Evolutionary conservation across 306 rosid species (phyloP), one percentile per base, ranked within the genome.

Genomic region (Gastrolobium bilobum): DNA sequence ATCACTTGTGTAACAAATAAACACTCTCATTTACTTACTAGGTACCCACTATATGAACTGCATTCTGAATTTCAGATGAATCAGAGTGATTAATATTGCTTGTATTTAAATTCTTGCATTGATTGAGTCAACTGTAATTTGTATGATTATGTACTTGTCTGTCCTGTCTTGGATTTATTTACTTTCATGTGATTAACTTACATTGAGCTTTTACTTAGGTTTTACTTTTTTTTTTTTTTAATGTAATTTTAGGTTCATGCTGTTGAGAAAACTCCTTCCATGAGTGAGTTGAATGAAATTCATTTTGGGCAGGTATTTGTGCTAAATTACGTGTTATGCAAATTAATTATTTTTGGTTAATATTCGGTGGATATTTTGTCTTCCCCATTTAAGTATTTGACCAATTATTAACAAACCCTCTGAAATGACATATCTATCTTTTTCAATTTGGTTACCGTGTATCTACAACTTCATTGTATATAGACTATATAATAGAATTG

Each of bases 251-350:
- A 96, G 99, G 98, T 96, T 86, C 92, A 85, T 62, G 97, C 97
- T 78, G 85, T 96, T 38, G 99, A 96, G 88, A 96, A 86, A 90
- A 91, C 97, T 61, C 99, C 99, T 83, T 96, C 99, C 79, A 90
- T 96, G 99, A 96, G 99, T 83, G 97, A 91, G 85, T 71, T 93
- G 87, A 96, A 96, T 71, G 97, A 96, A 86, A 91, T 96, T 89
- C 96, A 90, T 79, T 88, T 85, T 51, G 99, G 97, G 50, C 99
- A 96, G 99, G 99, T 96, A 89, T 31, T 63, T 61, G 42, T 70
- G 62, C 80, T 54, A 26, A 61, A n/a, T 39, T 67, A 60, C 26
- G 56, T 48, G 38, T 46, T 72, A 37, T 30, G 67, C 64, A 42
- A 79, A 31, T 60, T 63, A 30, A 38, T 53, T 38, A 20, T 20